Evolutionary conservation across 805 yeast genomes (phyloP).

Genomic region (Starmerella potacharoeniae): DNA sequence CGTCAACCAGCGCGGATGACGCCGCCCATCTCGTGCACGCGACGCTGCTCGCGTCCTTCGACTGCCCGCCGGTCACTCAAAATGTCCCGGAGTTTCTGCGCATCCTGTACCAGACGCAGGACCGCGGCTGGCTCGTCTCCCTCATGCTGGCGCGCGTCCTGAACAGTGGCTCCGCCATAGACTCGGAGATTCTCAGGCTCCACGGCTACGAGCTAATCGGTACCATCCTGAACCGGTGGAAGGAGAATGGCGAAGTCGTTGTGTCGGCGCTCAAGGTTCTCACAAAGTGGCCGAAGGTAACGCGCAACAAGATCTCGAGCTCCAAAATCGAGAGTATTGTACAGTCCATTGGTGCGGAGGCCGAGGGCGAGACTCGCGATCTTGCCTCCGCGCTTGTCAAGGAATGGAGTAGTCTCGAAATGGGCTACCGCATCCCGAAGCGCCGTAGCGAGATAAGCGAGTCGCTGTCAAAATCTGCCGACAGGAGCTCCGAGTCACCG

Average conservation of each 20-base stretch:
- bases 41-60: conserved; percentile 29
- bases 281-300: conserved; percentile 54
- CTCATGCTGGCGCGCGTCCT: conserved; percentile 60
- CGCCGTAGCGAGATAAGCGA: conserved; percentile 25
- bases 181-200: conserved; percentile 52
- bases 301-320: conserved; percentile 63
- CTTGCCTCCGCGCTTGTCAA: conserved; percentile 40
- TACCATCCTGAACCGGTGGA: conserved; percentile 39
- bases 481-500: no score
- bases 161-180: conserved; percentile 41
- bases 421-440: conserved; percentile 81
- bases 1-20: conserved; percentile 5
- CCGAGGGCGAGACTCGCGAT: conserved; percentile 25
- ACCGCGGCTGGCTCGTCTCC: conserved; percentile 39
- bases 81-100: conserved; percentile 66
- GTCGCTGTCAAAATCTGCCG: background rate
- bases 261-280: conserved; percentile 47
- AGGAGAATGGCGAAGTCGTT: conserved; percentile 34
- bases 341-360: conserved; percentile 30
- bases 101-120: conserved; percentile 50
- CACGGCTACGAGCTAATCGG: conserved; percentile 82
- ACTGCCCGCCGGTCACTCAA: conserved; percentile 38
- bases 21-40: background rate
- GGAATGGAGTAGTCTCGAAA: conserved; percentile 62
- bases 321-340: conserved; percentile 62